Conservation (phyloP, 2,329 filamentous ascomycete genomes). For the Colletotrichum gloeosporioides region DNA sequence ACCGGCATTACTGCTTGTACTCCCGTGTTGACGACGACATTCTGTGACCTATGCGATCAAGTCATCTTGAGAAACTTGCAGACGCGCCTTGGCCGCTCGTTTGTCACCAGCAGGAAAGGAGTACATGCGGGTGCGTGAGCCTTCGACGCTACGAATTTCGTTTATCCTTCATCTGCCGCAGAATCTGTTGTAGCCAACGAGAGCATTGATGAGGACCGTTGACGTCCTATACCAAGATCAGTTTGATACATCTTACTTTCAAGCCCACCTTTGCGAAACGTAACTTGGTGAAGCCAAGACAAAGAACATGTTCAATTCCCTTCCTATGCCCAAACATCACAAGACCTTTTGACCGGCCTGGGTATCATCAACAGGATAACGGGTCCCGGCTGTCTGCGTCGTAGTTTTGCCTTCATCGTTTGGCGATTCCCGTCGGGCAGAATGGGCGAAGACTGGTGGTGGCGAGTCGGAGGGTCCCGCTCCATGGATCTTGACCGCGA, state of each 20-base stretch:
- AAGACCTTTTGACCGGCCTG: neutral
- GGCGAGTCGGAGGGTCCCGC: neutral
- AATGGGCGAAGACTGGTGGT: neutral
- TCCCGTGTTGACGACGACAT: neutral
- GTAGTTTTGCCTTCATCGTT: neutral
- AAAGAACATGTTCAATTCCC: neutral
- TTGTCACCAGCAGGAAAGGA: neutral
- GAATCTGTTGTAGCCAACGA: neutral
- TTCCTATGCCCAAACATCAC: neutral
- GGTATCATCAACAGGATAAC: fast-evolving
- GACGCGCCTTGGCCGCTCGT: neutral
- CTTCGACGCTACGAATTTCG: neutral
- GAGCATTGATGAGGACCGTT: fast-evolving
- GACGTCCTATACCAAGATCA: fast-evolving
- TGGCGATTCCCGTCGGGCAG: neutral
- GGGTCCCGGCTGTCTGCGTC: fast-evolving
- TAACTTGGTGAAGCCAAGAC: neutral
- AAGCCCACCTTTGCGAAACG: neutral
- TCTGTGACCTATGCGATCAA: neutral
- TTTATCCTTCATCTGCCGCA: neutral
- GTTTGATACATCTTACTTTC: fast-evolving
- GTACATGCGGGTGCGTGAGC: neutral
- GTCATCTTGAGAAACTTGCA: neutral
- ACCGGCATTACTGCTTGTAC: neutral
- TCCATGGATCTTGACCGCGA: neutral